Base-by-base conservation (phyloP, 2,329 filamentous ascomycete genomes). In the Pseudopithomyces maydicus region DNA sequence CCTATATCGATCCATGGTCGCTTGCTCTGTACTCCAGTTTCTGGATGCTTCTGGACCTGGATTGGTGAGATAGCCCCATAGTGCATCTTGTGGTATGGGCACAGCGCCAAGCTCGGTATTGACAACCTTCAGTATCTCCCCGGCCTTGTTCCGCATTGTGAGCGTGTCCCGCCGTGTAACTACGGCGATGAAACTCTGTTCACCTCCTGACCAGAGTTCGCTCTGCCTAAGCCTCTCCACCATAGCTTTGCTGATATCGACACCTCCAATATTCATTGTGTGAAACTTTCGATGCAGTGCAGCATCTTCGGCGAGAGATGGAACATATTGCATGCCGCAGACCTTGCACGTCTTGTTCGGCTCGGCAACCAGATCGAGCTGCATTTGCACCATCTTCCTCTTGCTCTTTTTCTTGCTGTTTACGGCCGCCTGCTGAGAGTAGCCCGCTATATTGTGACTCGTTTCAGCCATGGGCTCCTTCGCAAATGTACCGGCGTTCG, bases 321-420 rank as follows among this genome's bases (percentile, higher is more conserved):
- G 83, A 33, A 86, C 81, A 63, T 89, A 90, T 52, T 87, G 84
- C 87, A 90, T 90, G 1, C 85, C 84, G 64, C 87, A 90, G 2
- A 77, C 78, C 36, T 78, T 77, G 73, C 87, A 90, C 11, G 81
- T 84, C 62, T 83, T 84, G 45, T 83, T 80, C 38, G 82, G 75
- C 41, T 84, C 80, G 38, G 79, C 77, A 2, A 84, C 85, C 12
- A 88, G 76, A 63, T 86, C 84, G 57, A 88, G 80, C 63, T 86
- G 84, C 78, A 85, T 85, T 67, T 88, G 86, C 48, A 82, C 82
- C 56, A 87, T 69, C 55, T 72, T 73, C 57, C 67, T 69, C 63
- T 59, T 62, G 22, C 60, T 65, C 32, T 56, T 65, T 8, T 29
- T 29, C 26, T 29, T 29, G 26, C 8, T 29, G 26, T 5, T 29